Percentiles rank a stretch among this genome's conserved stretches.
phyloP scores from a whole-genome alignment of 2,329 filamentous ascomycete genomes.

The Fonsecaea multimorphosa region DNA sequence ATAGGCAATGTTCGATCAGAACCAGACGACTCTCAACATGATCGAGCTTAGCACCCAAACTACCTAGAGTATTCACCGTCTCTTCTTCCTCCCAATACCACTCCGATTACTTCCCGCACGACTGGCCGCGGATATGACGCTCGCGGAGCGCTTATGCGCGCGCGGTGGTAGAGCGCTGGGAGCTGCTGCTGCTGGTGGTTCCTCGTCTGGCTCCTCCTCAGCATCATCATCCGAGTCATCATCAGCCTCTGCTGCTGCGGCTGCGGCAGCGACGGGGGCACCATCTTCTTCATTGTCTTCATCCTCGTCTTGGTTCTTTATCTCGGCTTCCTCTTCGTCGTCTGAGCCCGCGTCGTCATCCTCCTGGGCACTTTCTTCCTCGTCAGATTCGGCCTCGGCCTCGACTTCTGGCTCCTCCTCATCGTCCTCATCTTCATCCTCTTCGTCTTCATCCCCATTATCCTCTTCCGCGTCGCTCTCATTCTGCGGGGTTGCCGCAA shows the following conservation, averaged over 20 bases:
- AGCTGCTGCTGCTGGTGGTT: not conserved
- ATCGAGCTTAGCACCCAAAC: not conserved
- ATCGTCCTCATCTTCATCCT: constrained; percentile 13
- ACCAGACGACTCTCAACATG: not conserved
- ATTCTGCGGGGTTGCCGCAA: constrained; percentile 10
- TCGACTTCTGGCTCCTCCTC: constrained; percentile 22
- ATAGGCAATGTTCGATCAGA: not conserved
- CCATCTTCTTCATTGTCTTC: constrained; percentile 22
- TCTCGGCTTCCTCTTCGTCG: constrained; percentile 21
- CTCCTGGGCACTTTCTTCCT: constrained; percentile 23
- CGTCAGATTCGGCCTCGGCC: constrained; percentile 22
- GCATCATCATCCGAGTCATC: constrained; percentile 7
- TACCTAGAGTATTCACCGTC: constrained; percentile 17
- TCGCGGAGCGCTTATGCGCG: constrained; percentile 78
- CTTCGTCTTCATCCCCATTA: constrained; percentile 24
- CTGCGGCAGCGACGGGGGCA: not conserved
- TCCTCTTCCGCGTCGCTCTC: constrained; percentile 24
- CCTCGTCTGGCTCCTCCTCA: not conserved
- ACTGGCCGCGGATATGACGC: constrained; percentile 74
- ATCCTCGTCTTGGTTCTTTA: constrained; percentile 18
- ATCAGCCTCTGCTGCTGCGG: not conserved
- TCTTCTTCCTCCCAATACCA: constrained; percentile 38
- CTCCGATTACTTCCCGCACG: constrained; percentile 40
- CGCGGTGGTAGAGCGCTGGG: constrained; percentile 10
- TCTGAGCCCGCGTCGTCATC: constrained; percentile 17